Conservation (phyloP, 1,284 basidiomycete species). For the Naganishia liquefaciens region DNA sequence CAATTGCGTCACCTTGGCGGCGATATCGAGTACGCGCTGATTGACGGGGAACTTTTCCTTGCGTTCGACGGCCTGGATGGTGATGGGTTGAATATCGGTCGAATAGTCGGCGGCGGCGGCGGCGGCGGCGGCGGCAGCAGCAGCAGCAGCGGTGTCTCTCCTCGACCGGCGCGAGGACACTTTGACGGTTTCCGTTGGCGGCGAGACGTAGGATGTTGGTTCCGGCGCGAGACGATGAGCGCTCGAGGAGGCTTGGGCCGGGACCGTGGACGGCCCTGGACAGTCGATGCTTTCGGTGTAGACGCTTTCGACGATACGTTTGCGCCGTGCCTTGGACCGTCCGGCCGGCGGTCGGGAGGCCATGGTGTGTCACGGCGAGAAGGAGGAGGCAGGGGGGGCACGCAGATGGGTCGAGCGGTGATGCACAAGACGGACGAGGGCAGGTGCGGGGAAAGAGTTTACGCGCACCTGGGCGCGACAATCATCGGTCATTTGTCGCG, state of each 20-base stretch:
- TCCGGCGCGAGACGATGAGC: neutral
- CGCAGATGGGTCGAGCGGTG: too few relatives aligned
- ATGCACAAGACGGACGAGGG: too few relatives aligned
- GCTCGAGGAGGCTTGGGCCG: neutral
- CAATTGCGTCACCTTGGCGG: neutral
- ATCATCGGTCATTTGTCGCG: neutral
- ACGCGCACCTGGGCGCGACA: too few relatives aligned
- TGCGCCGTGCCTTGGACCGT: constrained; percentile 6
- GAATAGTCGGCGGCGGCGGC: neutral
- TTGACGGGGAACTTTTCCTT: constrained; percentile 22
- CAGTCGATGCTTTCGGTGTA: neutral
- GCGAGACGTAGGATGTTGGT: neutral
- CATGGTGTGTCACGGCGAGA: too few relatives aligned
- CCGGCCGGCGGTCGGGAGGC: too few relatives aligned
- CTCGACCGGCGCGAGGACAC: neutral
- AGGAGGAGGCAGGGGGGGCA: too few relatives aligned
- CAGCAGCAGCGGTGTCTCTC: neutral
- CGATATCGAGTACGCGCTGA: constrained; percentile 8
- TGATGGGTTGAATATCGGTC: constrained; percentile 17
- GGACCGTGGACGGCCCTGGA: neutral
- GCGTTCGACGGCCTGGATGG: constrained; percentile 4
- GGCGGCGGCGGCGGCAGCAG: neutral
- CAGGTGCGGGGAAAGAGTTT: too few relatives aligned
- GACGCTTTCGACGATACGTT: constrained; percentile 16
- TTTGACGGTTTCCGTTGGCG: constrained; percentile 6